Conservation (phyloP, 352 stramenopile genomes). For the Peronospora tabacina region DNA sequence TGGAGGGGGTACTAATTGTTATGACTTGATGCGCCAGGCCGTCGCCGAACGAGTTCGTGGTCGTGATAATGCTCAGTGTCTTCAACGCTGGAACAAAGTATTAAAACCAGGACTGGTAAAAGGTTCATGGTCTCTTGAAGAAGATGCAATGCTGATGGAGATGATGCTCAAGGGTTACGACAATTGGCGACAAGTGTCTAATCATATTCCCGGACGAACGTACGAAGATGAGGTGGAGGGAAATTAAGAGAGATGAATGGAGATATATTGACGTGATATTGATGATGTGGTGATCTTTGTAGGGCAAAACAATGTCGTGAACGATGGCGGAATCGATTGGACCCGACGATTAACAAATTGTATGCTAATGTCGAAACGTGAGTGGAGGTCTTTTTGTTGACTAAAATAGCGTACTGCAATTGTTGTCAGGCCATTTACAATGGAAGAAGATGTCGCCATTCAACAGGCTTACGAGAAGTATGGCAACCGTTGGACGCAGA, state of each 20-base stretch:
- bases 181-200: conserved; percentile 65
- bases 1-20: neutral
- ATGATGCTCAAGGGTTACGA: conserved; percentile 77
- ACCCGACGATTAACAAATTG: conserved; percentile 89
- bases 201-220: conserved; percentile 62
- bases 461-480: conserved; percentile 73
- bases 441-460: conserved; percentile 65
- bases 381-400: neutral
- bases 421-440: conserved; percentile 44
- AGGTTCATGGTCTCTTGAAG: conserved; percentile 87
- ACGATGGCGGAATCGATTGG: conserved; percentile 94
- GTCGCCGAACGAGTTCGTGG: conserved; percentile 55
- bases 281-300: neutral
- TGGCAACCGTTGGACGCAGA: conserved; percentile 85
- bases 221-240: conserved; percentile 15
- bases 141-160: conserved; percentile 83
- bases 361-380: conserved; percentile 29
- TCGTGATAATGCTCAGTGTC: conserved; percentile 73
- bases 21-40: conserved; percentile 18
- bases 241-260: neutral
- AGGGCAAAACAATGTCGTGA: conserved; percentile 94
- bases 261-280: neutral
- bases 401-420: too few species aligned
- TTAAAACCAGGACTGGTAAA: conserved; percentile 90
- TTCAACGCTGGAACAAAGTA: conserved; percentile 86